Evolutionary conservation across 257 asterid species (phyloP).

Genomic region (Coffea eugenioides): DNA sequence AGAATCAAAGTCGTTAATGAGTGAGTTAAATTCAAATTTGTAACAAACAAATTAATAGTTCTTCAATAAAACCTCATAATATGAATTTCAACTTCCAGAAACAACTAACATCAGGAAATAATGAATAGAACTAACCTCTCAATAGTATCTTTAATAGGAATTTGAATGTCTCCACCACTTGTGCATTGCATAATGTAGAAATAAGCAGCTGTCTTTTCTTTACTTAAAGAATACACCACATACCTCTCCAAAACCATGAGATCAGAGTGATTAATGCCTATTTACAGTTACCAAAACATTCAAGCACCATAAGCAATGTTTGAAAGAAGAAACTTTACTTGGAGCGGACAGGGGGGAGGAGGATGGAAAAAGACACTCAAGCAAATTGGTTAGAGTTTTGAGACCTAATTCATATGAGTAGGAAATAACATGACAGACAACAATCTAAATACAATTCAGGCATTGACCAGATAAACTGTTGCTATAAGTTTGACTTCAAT

Average conservation of each 20-base stretch:
- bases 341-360: not conserved
- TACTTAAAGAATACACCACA: conserved; percentile 52
- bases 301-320: conserved; percentile 1
- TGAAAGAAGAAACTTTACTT: not conserved
- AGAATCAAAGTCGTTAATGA: not conserved
- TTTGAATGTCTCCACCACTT: conserved; percentile 21
- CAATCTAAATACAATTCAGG: not conserved
- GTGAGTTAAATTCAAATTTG: not conserved
- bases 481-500: too few species aligned
- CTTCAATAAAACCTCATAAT: not conserved
- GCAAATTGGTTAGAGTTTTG: not conserved
- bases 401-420: not conserved
- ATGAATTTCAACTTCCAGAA: not conserved
- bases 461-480: not conserved
- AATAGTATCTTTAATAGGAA: conserved; percentile 42
- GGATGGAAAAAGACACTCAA: not conserved
- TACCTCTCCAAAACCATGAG: conserved; percentile 57
- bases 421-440: not conserved
- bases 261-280: conserved; percentile 49
- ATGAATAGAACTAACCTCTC: conserved; percentile 47
- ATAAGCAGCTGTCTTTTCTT: conserved; percentile 51
- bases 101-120: not conserved
- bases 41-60: not conserved
- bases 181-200: conserved; percentile 55
- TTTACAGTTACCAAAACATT: conserved; percentile 24